phyloP scores from a whole-genome alignment of 176 grass and related monocot genomes.

The Musa acuminata region DNA sequence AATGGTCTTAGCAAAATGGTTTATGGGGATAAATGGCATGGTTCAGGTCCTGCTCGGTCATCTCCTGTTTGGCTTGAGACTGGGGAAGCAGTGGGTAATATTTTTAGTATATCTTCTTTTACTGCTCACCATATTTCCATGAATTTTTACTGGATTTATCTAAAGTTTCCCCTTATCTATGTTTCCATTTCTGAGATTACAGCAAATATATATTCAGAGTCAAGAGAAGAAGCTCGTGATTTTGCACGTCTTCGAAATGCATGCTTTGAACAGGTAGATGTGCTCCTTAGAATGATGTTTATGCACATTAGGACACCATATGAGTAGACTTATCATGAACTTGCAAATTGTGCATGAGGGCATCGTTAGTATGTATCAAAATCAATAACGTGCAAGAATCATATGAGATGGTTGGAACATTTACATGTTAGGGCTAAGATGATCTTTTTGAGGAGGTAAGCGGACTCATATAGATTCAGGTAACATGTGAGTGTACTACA shows the following conservation, averaged over 20 bases:
- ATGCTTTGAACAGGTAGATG: conserved; percentile 87
- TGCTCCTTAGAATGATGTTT: neutral
- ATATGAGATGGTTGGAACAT: too few relatives aligned
- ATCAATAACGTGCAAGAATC: too few relatives aligned
- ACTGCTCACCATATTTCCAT: neutral
- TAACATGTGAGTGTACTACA: too few relatives aligned
- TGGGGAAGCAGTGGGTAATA: conserved; percentile 93
- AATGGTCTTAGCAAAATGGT: conserved; percentile 45
- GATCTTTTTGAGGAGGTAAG: too few relatives aligned
- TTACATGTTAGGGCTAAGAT: too few relatives aligned
- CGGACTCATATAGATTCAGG: too few relatives aligned
- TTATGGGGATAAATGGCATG: conserved; percentile 63
- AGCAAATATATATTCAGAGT: conserved; percentile 81
- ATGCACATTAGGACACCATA: too few relatives aligned
- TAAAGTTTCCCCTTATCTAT: conserved; percentile 24
- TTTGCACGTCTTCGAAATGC: conserved; percentile 85
- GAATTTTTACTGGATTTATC: neutral
- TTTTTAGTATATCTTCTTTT: conserved; percentile 13
- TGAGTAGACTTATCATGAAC: too few relatives aligned
- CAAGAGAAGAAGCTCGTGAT: conserved; percentile 94
- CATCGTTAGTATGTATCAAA: too few relatives aligned
- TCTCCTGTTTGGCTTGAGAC: conserved; percentile 92
- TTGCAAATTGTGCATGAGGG: too few relatives aligned
- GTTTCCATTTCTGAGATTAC: neutral
- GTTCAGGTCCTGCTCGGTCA: conserved; percentile 28